Evolutionary conservation across 1,139 yeast genomes (phyloP).

Genomic region (Debaryomyces nepalensis): DNA sequence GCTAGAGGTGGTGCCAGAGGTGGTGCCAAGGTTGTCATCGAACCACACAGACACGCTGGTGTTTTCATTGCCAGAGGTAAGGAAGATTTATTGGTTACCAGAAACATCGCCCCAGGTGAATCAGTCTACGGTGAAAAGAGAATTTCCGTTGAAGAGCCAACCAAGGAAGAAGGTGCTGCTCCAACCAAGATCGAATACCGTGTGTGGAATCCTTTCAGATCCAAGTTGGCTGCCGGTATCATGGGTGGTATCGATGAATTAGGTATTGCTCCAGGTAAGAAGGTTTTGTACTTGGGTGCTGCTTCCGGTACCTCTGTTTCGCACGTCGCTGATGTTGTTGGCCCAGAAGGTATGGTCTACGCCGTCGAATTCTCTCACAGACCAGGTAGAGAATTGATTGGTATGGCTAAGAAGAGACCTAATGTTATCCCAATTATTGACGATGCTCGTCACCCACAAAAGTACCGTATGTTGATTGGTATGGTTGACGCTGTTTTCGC

Average conservation of each 20-base stretch:
- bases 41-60: conserved; percentile 98
- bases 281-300: conserved; percentile 97
- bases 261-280: conserved; percentile 97
- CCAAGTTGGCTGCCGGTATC: conserved; percentile 99
- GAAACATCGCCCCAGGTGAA: conserved; percentile 97
- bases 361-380: conserved; percentile 99
- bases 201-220: conserved; percentile 99
- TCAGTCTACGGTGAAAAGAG: conserved; percentile 98
- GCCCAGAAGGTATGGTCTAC: conserved; percentile 98
- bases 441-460: conserved; percentile 99
- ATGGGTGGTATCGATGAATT: conserved; percentile 99
- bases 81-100: conserved; percentile 96
- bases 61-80: conserved; percentile 99
- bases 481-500: conserved; percentile 99
- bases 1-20: conserved; percentile 78
- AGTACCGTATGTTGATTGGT: conserved; percentile 97
- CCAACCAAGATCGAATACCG: conserved; percentile 97
- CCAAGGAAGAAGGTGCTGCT: conserved; percentile 82
- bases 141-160: conserved; percentile 89
- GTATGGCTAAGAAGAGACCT: conserved; percentile 99
- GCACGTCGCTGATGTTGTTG: conserved; percentile 97
- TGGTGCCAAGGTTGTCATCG: conserved; percentile 95
- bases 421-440: conserved; percentile 98
- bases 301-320: conserved; percentile 99
- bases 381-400: conserved; percentile 98